Percentiles rank a stretch among this genome's conserved stretches.
These are phyloP conservation scores for Rhododendron henanense DNA, from an alignment of 148 eudicot species.

Conservation along the genomic window DNA sequence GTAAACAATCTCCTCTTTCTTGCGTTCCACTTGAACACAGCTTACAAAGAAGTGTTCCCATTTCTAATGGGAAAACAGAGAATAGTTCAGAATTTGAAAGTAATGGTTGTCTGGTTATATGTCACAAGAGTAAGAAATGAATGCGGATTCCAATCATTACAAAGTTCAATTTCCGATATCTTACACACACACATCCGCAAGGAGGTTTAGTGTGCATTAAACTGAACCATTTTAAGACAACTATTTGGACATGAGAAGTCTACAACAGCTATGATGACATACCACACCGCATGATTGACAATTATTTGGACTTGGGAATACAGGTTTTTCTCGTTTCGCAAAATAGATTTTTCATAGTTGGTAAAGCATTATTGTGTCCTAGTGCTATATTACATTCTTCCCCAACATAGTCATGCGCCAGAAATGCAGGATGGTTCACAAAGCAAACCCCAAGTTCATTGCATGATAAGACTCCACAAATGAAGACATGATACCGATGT, in stretches of 20 bases:
- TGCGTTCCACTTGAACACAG: background rate
- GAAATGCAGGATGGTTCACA: background rate
- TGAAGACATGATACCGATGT: background rate
- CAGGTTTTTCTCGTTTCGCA: background rate
- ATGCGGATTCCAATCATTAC: background rate
- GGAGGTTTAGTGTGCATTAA: background rate
- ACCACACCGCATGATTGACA: background rate
- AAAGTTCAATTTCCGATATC: background rate
- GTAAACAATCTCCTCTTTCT: background rate
- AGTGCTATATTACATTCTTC: background rate
- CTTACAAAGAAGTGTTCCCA: background rate
- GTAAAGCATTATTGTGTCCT: background rate
- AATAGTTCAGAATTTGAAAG: background rate
- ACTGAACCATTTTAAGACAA: background rate
- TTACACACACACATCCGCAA: background rate
- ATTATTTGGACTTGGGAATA: background rate
- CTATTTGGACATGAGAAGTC: background rate
- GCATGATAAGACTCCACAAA: background rate
- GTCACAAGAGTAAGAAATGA: background rate
- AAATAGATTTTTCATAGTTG: background rate
- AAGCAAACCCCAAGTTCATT: background rate
- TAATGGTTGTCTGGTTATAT: background rate
- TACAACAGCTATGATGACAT: background rate
- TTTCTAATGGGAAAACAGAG: background rate
- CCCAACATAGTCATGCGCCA: background rate